A percentile compares a stretch with the other conserved stretches of the same genome.
phyloP scores from a whole-genome alignment of 164 flowering plant species.

The Akebia trifoliata region DNA sequence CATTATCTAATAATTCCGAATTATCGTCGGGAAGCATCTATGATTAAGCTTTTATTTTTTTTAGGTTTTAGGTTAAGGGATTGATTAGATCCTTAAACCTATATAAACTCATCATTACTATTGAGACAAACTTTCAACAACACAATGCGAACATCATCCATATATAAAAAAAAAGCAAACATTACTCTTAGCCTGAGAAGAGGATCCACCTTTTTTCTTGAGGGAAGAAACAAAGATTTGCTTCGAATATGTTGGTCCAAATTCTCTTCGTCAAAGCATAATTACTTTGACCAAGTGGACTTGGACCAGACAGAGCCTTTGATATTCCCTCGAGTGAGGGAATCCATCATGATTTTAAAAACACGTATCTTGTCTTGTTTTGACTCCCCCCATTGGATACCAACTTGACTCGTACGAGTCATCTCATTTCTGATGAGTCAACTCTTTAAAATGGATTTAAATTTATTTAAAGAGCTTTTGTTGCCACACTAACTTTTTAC shows the following conservation, averaged over 20 bases:
- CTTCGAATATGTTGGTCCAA: neutral
- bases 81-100: neutral
- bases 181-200: neutral
- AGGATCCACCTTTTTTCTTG: neutral
- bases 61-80: neutral
- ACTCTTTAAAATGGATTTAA: no score
- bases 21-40: slow-evolving; percentile 9
- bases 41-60: slow-evolving; percentile 6
- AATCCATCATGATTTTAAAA: no score
- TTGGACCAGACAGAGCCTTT: slow-evolving; percentile 7
- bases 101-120: slow-evolving; percentile 9
- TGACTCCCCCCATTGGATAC: neutral
- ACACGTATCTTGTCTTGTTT: no score
- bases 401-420: neutral
- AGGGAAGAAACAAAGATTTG: neutral
- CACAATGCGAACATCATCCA: neutral
- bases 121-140: neutral
- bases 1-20: slow-evolving; percentile 9
- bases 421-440: no score
- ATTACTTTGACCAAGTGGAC: neutral
- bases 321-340: slow-evolving; percentile 10
- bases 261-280: slow-evolving; percentile 4
- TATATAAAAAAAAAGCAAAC: neutral
- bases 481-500: no score
- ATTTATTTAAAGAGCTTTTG: no score